Base-by-base conservation (phyloP, 208 protist genomes). In the Leishmania braziliensis region DNA sequence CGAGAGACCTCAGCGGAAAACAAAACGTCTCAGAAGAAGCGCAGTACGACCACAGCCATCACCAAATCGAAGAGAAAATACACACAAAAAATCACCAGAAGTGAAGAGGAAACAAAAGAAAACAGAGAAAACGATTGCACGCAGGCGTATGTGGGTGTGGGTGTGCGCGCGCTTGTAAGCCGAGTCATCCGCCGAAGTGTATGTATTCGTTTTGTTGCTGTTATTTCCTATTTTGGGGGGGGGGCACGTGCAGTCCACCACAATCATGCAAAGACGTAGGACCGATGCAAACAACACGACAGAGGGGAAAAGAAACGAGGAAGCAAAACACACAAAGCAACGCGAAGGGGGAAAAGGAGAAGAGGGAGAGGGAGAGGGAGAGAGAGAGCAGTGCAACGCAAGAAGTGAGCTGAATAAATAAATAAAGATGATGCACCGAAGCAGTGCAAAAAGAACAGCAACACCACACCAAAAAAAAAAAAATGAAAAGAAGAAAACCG, bases 391-490 rank as follows among this genome's bases (percentile, higher is more conserved):
- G 43, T 46, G 43, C 43, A 46, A 46, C 43, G 43, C 43, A 46
- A 46, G 4, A 46, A 46, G 43, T 46, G 43, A 46, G 43, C 43
- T 46, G 3, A 46, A 46, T 8, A 63, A 63, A 63, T 63, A n/a
- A 26, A n/a, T 29, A 63, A 63, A 63, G 1, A 63, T n/a, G 26
- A 63, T 29, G 58, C 43, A 76, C 46, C 12, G 39, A 53, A 76
- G 36, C 23, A 78, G 46, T 46, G 46, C 53, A 29, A 78, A 68
- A 43, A 46, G 66, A 46, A 66, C 14, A 78, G 58, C n/a, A 23
- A 62, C 60, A 36, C 20, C 6, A 39, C 12, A 68, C 16, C 29
- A 51, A 68, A 78, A 68, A 78, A 68, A 68, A 69, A 78, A 78
- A 63, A 56, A 78, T 0, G 36, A 39, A 39, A 39, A 39, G 51